phyloP scores from a whole-genome alignment of 2,329 filamentous ascomycete species.

The Colletotrichum lindemuthianum region DNA sequence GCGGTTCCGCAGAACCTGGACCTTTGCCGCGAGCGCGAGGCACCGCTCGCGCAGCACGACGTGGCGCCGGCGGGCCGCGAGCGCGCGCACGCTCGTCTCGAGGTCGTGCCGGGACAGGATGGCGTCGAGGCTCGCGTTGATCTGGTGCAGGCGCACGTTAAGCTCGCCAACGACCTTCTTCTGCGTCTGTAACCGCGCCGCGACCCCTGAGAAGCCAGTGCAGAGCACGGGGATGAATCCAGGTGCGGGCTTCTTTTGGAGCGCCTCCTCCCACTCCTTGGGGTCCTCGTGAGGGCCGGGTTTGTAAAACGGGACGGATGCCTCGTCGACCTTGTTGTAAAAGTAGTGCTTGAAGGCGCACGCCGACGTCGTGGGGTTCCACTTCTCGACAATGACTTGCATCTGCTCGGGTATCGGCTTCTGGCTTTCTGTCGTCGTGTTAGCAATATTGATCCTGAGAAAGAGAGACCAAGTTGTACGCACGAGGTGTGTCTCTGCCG shows the following conservation, averaged over 20 bases:
- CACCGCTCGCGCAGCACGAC: slow-evolving; percentile 77
- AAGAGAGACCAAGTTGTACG: slow-evolving; percentile 33
- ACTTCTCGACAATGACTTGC: slow-evolving; percentile 75
- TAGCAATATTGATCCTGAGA: not conserved
- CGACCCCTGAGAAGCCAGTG: slow-evolving; percentile 77
- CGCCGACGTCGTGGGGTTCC: slow-evolving; percentile 74
- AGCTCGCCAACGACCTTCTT: slow-evolving; percentile 74
- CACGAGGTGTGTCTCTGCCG: slow-evolving; percentile 61
- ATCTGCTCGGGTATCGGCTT: slow-evolving; percentile 82
- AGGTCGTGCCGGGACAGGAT: slow-evolving; percentile 83
- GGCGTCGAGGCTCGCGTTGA: slow-evolving; percentile 77
- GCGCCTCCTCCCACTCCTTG: slow-evolving; percentile 84
- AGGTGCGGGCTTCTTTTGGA: slow-evolving; percentile 80
- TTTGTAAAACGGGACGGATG: slow-evolving; percentile 79
- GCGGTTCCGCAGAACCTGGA: slow-evolving; percentile 82
- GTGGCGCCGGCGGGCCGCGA: slow-evolving; percentile 78
- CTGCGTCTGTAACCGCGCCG: slow-evolving; percentile 78
- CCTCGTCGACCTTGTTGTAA: slow-evolving; percentile 84
- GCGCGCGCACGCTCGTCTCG: slow-evolving; percentile 76
- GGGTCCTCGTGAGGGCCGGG: slow-evolving; percentile 77
- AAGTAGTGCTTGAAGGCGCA: slow-evolving; percentile 86
- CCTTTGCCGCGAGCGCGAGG: slow-evolving; percentile 78
- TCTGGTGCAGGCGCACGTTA: slow-evolving; percentile 79
- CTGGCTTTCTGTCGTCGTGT: slow-evolving; percentile 59
- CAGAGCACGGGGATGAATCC: slow-evolving; percentile 82